These are phyloP conservation scores for Verticillium albo-atrum DNA, from an alignment of 2,329 filamentous ascomycete species.

Conservation along the genomic window DNA sequence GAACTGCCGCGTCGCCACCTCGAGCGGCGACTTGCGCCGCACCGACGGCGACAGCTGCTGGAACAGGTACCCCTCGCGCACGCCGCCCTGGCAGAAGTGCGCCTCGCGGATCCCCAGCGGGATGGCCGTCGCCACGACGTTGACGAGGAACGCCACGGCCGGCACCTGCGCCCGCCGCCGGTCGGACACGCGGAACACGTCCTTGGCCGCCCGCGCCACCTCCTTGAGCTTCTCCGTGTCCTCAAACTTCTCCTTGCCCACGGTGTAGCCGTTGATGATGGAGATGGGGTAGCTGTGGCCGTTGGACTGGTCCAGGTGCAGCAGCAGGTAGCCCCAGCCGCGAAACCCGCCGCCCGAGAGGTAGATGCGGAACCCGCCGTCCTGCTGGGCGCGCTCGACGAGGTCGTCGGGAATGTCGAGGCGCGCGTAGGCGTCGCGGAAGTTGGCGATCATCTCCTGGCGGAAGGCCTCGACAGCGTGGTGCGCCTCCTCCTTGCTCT, in stretches of 20 bases:
- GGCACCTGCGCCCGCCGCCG: conserved; percentile 62
- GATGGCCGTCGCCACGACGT: conserved; percentile 56
- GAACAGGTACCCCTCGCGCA: conserved; percentile 64
- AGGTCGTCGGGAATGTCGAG: conserved; percentile 51
- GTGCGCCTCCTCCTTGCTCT: conserved; percentile 32
- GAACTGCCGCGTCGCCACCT: conserved; percentile 53
- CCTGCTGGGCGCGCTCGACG: conserved; percentile 31
- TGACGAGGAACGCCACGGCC: conserved; percentile 62
- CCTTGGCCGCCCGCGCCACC: conserved; percentile 26
- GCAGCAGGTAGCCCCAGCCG: conserved; percentile 66
- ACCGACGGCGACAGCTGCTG: conserved; percentile 40
- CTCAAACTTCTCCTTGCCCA: conserved; percentile 43
- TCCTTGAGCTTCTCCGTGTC: conserved; percentile 35
- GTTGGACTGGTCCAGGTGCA: conserved; percentile 51
- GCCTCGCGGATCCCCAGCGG: conserved; percentile 53
- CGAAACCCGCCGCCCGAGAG: conserved; percentile 67
- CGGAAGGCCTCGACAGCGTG: conserved; percentile 38
- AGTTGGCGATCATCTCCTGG: conserved; percentile 46
- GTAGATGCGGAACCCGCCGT: conserved; percentile 55
- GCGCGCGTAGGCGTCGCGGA: conserved; percentile 44
- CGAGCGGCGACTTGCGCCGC: conserved; percentile 51
- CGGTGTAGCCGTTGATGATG: conserved; percentile 66
- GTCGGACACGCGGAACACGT: conserved; percentile 59
- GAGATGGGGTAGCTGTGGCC: conserved; percentile 63
- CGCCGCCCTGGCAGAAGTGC: conserved; percentile 67